phyloP scores from a whole-genome alignment of 2,329 filamentous ascomycete genomes.

The Apiospora saccharicola region DNA sequence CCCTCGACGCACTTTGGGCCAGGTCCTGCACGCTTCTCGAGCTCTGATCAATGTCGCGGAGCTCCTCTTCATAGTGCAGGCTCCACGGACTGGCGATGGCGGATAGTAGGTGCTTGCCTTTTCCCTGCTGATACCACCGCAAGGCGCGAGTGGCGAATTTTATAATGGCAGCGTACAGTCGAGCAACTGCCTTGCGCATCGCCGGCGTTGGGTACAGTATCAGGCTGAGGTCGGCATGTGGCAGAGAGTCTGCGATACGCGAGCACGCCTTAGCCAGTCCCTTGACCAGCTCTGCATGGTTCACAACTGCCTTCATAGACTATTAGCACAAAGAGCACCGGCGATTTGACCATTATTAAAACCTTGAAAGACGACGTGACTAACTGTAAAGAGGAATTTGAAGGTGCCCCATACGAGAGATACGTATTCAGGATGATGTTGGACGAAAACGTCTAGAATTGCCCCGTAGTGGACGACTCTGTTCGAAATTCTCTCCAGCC shows the following conservation, averaged over 20 bases:
- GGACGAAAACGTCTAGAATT: slow-evolving; percentile 26
- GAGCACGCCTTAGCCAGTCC: neutral
- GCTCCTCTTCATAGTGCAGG: neutral
- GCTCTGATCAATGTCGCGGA: neutral
- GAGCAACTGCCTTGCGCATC: neutral
- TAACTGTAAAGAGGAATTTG: neutral
- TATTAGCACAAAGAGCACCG: neutral
- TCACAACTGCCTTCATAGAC: neutral
- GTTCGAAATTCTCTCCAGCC: slow-evolving; percentile 12
- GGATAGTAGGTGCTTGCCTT: neutral
- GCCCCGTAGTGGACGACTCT: slow-evolving; percentile 22
- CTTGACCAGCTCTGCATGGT: neutral
- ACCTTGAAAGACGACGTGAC: too few species aligned
- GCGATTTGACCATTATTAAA: too few species aligned
- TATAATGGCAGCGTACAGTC: neutral
- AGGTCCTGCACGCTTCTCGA: neutral
- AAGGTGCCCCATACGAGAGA: slow-evolving; percentile 39
- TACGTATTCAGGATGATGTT: slow-evolving; percentile 42
- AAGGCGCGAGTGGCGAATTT: neutral
- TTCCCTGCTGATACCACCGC: neutral
- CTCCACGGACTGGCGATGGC: neutral
- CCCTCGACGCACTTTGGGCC: neutral
- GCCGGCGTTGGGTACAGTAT: neutral
- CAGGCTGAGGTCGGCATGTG: neutral
- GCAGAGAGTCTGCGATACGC: neutral